Conservation (phyloP, 2,329 filamentous ascomycete species). For the Talaromyces sp. region DNA sequence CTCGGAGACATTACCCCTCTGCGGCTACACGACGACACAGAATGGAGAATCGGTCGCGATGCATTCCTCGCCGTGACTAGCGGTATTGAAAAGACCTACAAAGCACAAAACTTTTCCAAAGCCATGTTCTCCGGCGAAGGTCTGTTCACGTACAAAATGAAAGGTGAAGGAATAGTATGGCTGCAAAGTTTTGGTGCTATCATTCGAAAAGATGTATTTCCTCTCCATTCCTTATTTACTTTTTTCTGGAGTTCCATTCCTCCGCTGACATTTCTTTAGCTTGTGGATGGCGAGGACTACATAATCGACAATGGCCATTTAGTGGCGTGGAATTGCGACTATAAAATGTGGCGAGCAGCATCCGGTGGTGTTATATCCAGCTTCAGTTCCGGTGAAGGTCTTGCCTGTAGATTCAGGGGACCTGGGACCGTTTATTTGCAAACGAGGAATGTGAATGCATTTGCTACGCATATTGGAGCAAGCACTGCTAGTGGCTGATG, state of each 20-base stretch:
- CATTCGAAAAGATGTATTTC: conserved; percentile 81
- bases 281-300: conserved; percentile 70
- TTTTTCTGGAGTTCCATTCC: too few relatives aligned
- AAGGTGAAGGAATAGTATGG: conserved; percentile 77
- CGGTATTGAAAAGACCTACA: conserved; percentile 81
- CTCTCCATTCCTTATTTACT: background rate
- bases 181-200: conserved; percentile 92
- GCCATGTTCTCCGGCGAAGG: conserved; percentile 94
- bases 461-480: conserved; percentile 49
- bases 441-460: conserved; percentile 73
- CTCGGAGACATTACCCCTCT: conserved; percentile 84
- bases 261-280: conserved; percentile 20
- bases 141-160: conserved; percentile 82
- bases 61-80: conserved; percentile 81
- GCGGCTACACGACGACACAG: conserved; percentile 58
- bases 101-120: conserved; percentile 79
- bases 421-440: conserved; percentile 91
- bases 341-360: conserved; percentile 81
- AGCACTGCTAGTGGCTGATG: conserved; percentile 27
- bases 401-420: conserved; percentile 89
- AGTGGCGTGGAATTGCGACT: conserved; percentile 96
- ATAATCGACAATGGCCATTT: conserved; percentile 90
- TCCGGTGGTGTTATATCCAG: conserved; percentile 92
- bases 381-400: conserved; percentile 72
- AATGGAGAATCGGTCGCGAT: conserved; percentile 83